These are phyloP conservation scores for Zygoascus flipseniorum DNA, from an alignment of 805 yeast species.

Conservation along the genomic window DNA sequence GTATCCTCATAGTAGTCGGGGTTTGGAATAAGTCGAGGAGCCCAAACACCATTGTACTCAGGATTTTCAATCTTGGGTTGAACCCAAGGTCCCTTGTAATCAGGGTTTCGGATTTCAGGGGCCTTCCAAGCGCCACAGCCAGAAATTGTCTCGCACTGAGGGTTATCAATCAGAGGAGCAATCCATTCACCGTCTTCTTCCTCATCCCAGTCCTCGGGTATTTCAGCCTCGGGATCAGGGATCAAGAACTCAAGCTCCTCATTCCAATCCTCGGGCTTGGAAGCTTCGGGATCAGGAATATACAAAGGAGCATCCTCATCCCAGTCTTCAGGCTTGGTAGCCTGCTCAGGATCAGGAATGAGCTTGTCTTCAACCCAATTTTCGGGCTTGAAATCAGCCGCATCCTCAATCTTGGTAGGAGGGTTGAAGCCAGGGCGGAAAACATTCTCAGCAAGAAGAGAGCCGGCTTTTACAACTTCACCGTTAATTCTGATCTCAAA, in stretches of 20 bases:
- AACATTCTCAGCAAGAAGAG: slow-evolving; percentile 43
- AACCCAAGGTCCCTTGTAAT: slow-evolving; percentile 70
- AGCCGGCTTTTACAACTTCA: slow-evolving; percentile 60
- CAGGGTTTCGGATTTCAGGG: slow-evolving; percentile 58
- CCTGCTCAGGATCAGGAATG: slow-evolving; percentile 60
- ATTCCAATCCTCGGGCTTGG: slow-evolving; percentile 74
- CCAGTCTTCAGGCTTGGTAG: slow-evolving; percentile 75
- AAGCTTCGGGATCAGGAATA: slow-evolving; percentile 60
- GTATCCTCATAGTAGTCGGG: slow-evolving; percentile 58
- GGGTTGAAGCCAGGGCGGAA: slow-evolving; percentile 64
- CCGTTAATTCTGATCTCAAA: slow-evolving; percentile 83
- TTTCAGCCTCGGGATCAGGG: slow-evolving; percentile 55
- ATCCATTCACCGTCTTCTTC: slow-evolving; percentile 84
- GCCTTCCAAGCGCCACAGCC: slow-evolving; percentile 76
- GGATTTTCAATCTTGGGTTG: slow-evolving; percentile 68
- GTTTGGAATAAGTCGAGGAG: slow-evolving; percentile 54
- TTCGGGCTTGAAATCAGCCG: slow-evolving; percentile 54
- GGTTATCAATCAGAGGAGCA: slow-evolving; percentile 64
- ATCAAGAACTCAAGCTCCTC: slow-evolving; percentile 52
- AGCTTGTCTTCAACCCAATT: slow-evolving; percentile 70
- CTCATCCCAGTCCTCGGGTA: slow-evolving; percentile 81
- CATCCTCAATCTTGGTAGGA: slow-evolving; percentile 53
- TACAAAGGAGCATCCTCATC: slow-evolving; percentile 58
- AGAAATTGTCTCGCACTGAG: slow-evolving; percentile 50
- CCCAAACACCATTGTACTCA: slow-evolving; percentile 70